phyloP scores from a whole-genome alignment of 2,329 filamentous ascomycete species.

The Monilinia fructigena region DNA sequence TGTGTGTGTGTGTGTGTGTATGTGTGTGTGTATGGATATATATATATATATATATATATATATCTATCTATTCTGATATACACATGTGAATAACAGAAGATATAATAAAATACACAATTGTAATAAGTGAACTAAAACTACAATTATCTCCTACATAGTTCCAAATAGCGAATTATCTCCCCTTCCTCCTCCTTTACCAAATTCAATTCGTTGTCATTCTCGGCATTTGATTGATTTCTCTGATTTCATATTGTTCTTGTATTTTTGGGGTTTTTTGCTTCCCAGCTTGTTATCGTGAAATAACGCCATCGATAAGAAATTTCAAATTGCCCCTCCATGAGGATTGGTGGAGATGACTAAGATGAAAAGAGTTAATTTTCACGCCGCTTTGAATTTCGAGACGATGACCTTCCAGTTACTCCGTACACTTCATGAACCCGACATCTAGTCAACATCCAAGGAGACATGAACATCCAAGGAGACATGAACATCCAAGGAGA shows the following conservation, averaged over 20 bases:
- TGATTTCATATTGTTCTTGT: background rate
- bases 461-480: too few relatives aligned
- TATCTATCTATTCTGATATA: too few relatives aligned
- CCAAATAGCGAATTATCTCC: conserved; percentile 8
- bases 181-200: conserved; percentile 5
- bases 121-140: background rate
- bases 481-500: too few relatives aligned
- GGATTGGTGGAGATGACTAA: background rate
- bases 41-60: too few relatives aligned
- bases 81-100: background rate
- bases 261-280: background rate
- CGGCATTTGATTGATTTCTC: background rate
- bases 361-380: background rate
- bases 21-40: too few relatives aligned
- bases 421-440: too few relatives aligned
- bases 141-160: too few relatives aligned
- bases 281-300: conserved; percentile 8
- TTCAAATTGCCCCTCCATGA: conserved; percentile 20
- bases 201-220: background rate
- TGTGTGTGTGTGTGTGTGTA: too few relatives aligned
- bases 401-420: too few relatives aligned
- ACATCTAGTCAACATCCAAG: too few relatives aligned
- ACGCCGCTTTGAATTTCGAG: background rate
- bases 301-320: conserved; percentile 25
- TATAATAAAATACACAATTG: background rate